These are phyloP conservation scores for Clarireedia monteithiana DNA, from an alignment of 2,329 filamentous ascomycete genomes.

Conservation along the genomic window DNA sequence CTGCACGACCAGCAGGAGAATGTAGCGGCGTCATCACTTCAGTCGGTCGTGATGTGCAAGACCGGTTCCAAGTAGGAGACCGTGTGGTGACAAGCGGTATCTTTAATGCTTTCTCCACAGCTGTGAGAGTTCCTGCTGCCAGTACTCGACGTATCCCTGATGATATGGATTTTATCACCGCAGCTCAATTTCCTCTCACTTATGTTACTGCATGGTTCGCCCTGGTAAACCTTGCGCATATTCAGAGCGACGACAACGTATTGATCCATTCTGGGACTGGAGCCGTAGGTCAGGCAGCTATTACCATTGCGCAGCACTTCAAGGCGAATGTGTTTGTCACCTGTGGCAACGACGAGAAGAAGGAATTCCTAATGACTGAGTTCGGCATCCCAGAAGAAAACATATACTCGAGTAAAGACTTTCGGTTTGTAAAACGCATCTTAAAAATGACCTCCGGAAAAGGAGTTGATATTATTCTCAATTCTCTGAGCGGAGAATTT, in stretches of 20 bases:
- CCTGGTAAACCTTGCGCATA: constrained; percentile 20
- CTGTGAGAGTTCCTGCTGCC: constrained; percentile 17
- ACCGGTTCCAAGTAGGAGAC: background rate
- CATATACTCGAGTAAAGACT: background rate
- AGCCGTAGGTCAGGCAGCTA: constrained; percentile 28
- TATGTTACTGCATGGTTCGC: constrained; percentile 23
- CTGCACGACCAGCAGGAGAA: constrained; percentile 6
- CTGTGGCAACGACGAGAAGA: background rate
- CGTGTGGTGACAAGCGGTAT: background rate
- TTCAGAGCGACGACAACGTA: constrained; percentile 24
- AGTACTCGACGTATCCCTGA: constrained; percentile 15
- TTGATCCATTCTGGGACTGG: constrained; percentile 29
- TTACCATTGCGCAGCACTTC: constrained; percentile 23
- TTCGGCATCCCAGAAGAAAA: background rate
- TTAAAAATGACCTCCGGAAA: background rate
- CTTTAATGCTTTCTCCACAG: constrained; percentile 19
- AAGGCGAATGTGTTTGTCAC: constrained; percentile 32
- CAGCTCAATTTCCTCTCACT: constrained; percentile 19
- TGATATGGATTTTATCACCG: constrained; percentile 17
- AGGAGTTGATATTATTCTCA: constrained; percentile 27
- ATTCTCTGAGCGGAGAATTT: constrained; percentile 22
- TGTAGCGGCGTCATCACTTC: background rate
- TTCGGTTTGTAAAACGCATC: background rate
- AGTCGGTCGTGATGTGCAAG: background rate
- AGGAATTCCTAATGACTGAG: background rate